These are phyloP conservation scores for Canavalia ensiformis DNA, from an alignment of 306 rosid genomes.

Conservation along the genomic window DNA sequence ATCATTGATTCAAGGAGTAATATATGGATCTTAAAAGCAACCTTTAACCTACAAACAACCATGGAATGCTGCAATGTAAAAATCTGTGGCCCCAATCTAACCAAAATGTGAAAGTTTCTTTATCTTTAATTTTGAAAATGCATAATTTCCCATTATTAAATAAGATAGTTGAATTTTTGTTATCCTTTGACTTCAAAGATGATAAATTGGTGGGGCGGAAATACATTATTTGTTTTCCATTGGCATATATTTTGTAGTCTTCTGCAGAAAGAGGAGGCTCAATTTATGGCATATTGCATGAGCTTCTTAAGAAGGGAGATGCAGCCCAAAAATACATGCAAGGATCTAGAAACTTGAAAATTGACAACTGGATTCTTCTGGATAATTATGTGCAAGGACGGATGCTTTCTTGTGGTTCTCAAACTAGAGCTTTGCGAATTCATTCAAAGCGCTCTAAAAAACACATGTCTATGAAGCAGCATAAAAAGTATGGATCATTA, in stretches of 20 bases:
- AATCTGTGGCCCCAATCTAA: constrained; percentile 2
- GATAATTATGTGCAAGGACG: constrained; percentile 71
- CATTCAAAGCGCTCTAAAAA: constrained; percentile 84
- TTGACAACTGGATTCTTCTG: constrained; percentile 79
- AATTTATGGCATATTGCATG: constrained; percentile 63
- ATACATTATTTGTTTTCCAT: constrained; percentile 21
- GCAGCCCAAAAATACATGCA: constrained; percentile 73
- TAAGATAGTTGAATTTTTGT: constrained; percentile 1
- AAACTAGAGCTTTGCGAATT: constrained; percentile 60
- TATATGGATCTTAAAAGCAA: constrained; percentile 20
- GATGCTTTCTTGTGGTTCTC: constrained; percentile 55
- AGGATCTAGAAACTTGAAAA: constrained; percentile 72
- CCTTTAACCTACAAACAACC: background rate
- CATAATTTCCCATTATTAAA: constrained; percentile 15
- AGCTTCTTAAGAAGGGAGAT: constrained; percentile 78
- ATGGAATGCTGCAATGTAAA: constrained; percentile 2
- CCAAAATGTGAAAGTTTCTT: constrained; percentile 23
- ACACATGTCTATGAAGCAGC: constrained; percentile 81
- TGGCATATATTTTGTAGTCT: constrained; percentile 57
- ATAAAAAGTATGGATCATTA: constrained; percentile 68
- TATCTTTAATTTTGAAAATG: constrained; percentile 22
- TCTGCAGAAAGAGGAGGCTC: constrained; percentile 60
- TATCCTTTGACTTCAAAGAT: constrained; percentile 17
- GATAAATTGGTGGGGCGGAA: background rate
- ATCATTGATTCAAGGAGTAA: constrained; percentile 7